A percentile compares a stretch with the other conserved stretches of the same genome.
Conservation (phyloP, 768 basidiomycete species). For the Amanita exitialis region DNA sequence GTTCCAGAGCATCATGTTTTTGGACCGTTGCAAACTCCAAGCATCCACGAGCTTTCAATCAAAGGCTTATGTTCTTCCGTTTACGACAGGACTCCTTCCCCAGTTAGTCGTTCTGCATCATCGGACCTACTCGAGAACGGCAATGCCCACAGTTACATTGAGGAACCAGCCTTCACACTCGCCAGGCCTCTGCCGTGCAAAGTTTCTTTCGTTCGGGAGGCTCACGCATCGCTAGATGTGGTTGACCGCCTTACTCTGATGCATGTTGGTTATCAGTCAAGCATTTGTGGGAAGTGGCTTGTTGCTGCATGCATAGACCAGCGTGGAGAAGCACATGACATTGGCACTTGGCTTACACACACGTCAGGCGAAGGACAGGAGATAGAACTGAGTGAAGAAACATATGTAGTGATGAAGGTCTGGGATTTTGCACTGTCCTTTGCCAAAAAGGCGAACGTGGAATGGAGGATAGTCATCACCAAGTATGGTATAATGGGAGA, state of each 20-base stretch:
- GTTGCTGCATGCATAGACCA: conserved; percentile 69
- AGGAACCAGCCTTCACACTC: conserved; percentile 57
- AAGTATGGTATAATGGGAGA: conserved; percentile 54
- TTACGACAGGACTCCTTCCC: conserved; percentile 60
- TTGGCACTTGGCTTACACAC: conserved; percentile 58
- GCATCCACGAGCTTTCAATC: conserved; percentile 28
- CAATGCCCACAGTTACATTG: conserved; percentile 39
- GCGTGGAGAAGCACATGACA: conserved; percentile 64
- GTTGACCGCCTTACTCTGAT: conserved; percentile 43
- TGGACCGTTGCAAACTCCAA: conserved; percentile 34
- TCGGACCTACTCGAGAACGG: conserved; percentile 29
- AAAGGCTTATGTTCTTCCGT: conserved; percentile 49
- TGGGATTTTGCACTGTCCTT: conserved; percentile 64
- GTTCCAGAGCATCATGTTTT: conserved; percentile 56
- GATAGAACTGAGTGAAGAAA: conserved; percentile 27
- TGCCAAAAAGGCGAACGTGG: conserved; percentile 55
- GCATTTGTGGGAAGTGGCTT: conserved; percentile 67
- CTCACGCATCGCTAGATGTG: conserved; percentile 31
- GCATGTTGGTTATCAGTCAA: conserved; percentile 67
- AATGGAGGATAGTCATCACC: conserved; percentile 72
- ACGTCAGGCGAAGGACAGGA: conserved; percentile 24
- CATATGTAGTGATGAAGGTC: conserved; percentile 44
- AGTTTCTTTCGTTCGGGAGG: conserved; percentile 26
- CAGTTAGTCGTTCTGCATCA: conserved; percentile 53
- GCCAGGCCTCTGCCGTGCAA: conserved; percentile 33